Conservation (phyloP, 176 grass and related monocot genomes). For the bread wheat (Triticum aestivum) region DNA sequence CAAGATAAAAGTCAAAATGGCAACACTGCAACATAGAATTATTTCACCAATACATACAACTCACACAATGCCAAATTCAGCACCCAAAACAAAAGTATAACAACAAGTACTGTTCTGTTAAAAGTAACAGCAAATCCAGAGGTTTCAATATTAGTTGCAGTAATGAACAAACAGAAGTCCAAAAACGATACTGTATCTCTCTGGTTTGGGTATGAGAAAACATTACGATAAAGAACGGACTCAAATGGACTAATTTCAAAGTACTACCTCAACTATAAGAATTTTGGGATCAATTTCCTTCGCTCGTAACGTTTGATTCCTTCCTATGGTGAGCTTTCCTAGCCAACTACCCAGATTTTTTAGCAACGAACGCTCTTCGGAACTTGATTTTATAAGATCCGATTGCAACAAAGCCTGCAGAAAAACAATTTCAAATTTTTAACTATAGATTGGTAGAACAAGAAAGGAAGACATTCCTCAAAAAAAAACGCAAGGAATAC, state of each 20-base stretch:
- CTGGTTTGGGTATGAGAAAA: neutral
- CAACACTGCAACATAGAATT: slow-evolving; percentile 3
- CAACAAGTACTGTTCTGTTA: neutral
- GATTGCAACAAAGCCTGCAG: slow-evolving; percentile 79
- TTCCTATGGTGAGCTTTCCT: slow-evolving; percentile 94
- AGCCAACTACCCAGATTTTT: slow-evolving; percentile 99
- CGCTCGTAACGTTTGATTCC: slow-evolving; percentile 84
- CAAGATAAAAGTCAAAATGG: neutral
- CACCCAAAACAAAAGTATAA: slow-evolving; percentile 2
- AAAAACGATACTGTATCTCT: neutral
- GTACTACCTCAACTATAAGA: slow-evolving; percentile 81
- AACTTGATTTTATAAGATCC: slow-evolving; percentile 97
- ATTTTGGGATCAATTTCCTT: slow-evolving; percentile 98
- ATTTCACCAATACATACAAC: neutral
- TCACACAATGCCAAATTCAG: neutral
- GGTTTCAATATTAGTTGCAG: neutral
- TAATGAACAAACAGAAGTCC: slow-evolving; percentile 16
- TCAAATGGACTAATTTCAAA: neutral
- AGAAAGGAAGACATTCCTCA: neutral
- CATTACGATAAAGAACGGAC: slow-evolving; percentile 27
- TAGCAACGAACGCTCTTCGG: slow-evolving; percentile 91
- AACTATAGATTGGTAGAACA: neutral
- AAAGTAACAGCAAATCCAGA: slow-evolving; percentile 4
- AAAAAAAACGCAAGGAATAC: neutral
- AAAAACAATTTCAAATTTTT: slow-evolving; percentile 1